Percentiles rank a stretch among this genome's conserved stretches.
These are phyloP conservation scores for Solanum hybrid DNA, from an alignment of 305 asterid species.

Conservation along the genomic window DNA sequence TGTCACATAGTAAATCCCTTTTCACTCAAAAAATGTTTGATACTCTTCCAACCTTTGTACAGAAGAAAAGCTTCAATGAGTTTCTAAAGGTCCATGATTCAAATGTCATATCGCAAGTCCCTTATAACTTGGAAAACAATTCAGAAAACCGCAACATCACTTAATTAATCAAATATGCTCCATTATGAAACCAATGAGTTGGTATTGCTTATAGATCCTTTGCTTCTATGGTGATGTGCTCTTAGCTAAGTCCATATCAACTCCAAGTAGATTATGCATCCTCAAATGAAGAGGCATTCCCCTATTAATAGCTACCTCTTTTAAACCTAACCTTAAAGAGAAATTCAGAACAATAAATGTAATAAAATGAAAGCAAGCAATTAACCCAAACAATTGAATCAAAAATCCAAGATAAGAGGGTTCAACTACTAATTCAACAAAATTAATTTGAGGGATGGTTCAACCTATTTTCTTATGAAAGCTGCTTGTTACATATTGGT, in stretches of 20 bases:
- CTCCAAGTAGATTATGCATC: background rate
- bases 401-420: background rate
- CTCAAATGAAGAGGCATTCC: background rate
- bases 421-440: background rate
- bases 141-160: background rate
- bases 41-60: background rate
- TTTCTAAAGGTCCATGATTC: background rate
- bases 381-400: background rate
- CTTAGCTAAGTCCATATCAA: background rate
- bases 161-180: background rate
- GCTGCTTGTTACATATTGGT: background rate
- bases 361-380: background rate
- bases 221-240: background rate
- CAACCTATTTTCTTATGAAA: background rate
- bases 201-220: background rate
- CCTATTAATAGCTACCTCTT: background rate
- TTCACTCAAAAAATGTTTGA: background rate
- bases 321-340: background rate
- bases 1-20: background rate
- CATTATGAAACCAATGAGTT: background rate
- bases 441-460: background rate
- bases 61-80: background rate
- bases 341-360: background rate
- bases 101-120: background rate
- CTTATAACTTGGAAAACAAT: background rate